Percentiles rank a stretch among this genome's conserved stretches.
phyloP scores from a whole-genome alignment of 129 eudicot species.

The Arctium minus region DNA sequence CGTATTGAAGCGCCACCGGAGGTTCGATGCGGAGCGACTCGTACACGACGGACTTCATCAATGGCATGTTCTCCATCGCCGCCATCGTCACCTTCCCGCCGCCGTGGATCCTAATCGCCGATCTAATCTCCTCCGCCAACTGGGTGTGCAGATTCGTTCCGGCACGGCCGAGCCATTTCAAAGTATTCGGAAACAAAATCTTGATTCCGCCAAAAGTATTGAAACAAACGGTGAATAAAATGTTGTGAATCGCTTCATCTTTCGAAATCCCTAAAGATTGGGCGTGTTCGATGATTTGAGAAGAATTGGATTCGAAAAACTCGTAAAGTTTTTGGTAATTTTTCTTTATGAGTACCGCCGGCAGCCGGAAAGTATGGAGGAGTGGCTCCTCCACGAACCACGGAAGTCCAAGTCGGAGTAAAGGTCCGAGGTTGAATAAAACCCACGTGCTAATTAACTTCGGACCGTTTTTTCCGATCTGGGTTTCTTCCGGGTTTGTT shows the following conservation, averaged over 20 bases:
- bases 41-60: conserved; percentile 83
- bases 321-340: conserved; percentile 55
- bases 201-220: conserved; percentile 88
- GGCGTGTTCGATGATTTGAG: conserved; percentile 42
- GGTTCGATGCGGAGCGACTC: conserved; percentile 80
- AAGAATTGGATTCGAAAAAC: conserved; percentile 53
- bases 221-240: conserved; percentile 73
- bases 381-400: conserved; percentile 46
- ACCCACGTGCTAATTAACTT: conserved; percentile 58
- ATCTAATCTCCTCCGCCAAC: conserved; percentile 68
- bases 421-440: conserved; percentile 61
- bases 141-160: conserved; percentile 56
- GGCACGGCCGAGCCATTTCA: conserved; percentile 81
- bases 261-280: conserved; percentile 46
- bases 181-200: conserved; percentile 63
- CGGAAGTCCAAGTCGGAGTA: conserved; percentile 60
- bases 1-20: conserved; percentile 78
- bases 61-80: conserved; percentile 79
- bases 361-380: conserved; percentile 55
- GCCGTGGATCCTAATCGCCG: conserved; percentile 39
- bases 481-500: conserved; percentile 52
- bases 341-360: conserved; percentile 54
- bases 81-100: conserved; percentile 75
- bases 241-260: conserved; percentile 78
- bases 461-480: conserved; percentile 60